phyloP scores from a whole-genome alignment of 1,284 basidiomycete genomes.

The Phylloboletellus chloephorus region DNA sequence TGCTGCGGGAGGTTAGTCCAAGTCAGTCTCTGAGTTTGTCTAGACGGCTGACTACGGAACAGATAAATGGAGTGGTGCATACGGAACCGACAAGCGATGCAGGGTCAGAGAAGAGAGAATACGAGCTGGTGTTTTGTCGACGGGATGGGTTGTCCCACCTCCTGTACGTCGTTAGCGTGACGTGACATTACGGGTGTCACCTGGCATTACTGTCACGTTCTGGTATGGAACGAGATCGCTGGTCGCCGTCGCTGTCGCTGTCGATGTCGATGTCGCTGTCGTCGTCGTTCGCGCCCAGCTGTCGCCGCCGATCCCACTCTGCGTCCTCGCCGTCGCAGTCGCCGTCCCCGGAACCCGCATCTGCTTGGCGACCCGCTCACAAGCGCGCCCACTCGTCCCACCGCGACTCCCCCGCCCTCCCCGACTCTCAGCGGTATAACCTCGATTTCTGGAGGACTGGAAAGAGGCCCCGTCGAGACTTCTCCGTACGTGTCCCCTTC shows the following conservation, averaged over 20 bases:
- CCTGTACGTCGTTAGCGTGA: slow-evolving; percentile 21
- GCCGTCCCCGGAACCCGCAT: slow-evolving; percentile 31
- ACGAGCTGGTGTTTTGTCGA: slow-evolving; percentile 23
- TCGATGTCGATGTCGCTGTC: slow-evolving; percentile 33
- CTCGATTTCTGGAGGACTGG: slow-evolving; percentile 50
- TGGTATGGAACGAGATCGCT: slow-evolving; percentile 17
- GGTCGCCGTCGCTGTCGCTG: slow-evolving; percentile 8
- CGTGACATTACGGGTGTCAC: slow-evolving; percentile 18
- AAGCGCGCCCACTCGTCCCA: slow-evolving; percentile 45
- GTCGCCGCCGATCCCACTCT: slow-evolving; percentile 54
- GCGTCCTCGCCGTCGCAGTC: slow-evolving; percentile 44
- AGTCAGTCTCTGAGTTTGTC: background rate
- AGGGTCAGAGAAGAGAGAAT: background rate
- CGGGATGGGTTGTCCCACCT: slow-evolving; percentile 16
- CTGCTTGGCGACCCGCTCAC: slow-evolving; percentile 38
- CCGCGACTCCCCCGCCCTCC: slow-evolving; percentile 32
- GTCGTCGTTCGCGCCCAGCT: slow-evolving; percentile 34
- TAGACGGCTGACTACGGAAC: slow-evolving; percentile 3
- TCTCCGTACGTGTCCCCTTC: slow-evolving; percentile 36
- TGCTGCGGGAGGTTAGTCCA: slow-evolving; percentile 14
- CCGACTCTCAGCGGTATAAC: slow-evolving; percentile 45
- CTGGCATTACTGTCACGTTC: slow-evolving; percentile 3
- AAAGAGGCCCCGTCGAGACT: slow-evolving; percentile 45
- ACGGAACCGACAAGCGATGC: background rate
- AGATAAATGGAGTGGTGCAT: slow-evolving; percentile 6